These are phyloP conservation scores for Lentinula edodes DNA, from an alignment of 768 basidiomycete genomes.

Conservation along the genomic window DNA sequence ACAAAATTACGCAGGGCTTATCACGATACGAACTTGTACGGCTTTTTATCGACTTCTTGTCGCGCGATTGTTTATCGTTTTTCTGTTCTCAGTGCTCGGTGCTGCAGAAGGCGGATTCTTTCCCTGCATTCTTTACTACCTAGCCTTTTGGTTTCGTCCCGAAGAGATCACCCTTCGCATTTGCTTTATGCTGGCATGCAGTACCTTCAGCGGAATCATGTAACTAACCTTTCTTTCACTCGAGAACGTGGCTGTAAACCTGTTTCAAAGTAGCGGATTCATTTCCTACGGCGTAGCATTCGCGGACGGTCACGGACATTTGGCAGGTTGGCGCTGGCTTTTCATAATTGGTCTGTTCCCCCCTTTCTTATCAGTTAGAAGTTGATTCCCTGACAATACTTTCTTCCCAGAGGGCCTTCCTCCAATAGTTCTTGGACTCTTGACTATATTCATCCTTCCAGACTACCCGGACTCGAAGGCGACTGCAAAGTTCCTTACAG, in stretches of 20 bases:
- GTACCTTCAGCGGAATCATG: constrained; percentile 4
- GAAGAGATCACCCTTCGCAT: constrained; percentile 4
- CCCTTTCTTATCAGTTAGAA: not conserved
- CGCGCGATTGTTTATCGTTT: not conserved
- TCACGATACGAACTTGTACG: not conserved
- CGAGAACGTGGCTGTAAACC: not conserved
- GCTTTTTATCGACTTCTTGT: not conserved
- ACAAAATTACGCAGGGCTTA: not conserved
- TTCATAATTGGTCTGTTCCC: not conserved
- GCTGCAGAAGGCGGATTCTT: constrained; percentile 2
- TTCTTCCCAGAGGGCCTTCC: not conserved
- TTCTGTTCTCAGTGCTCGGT: not conserved
- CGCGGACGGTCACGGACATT: not conserved
- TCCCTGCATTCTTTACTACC: constrained; percentile 2
- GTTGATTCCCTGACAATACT: not conserved
- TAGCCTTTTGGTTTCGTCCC: constrained; percentile 4
- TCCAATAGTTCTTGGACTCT: not conserved
- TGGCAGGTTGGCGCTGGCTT: constrained; percentile 4
- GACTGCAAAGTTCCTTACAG: not conserved
- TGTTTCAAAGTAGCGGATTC: not conserved
- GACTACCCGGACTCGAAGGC: not conserved
- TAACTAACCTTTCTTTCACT: not conserved
- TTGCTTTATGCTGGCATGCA: constrained; percentile 2
- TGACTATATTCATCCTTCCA: not conserved
- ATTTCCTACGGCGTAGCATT: constrained; percentile 3